These are phyloP conservation scores for Aspergillus sergii DNA, from an alignment of 2,329 filamentous ascomycete species.

Conservation along the genomic window DNA sequence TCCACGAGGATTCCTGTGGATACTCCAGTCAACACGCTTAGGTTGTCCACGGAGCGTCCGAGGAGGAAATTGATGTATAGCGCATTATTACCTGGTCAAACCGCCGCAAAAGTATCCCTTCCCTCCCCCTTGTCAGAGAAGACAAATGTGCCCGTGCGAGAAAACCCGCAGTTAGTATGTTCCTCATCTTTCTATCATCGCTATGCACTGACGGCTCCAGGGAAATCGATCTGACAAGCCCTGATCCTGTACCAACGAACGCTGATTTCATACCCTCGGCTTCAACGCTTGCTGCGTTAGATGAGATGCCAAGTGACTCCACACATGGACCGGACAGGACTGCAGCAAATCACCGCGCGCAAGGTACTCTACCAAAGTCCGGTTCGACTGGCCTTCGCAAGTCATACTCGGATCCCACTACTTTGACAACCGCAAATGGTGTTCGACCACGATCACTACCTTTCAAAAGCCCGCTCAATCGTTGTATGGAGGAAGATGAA, in stretches of 20 bases:
- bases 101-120: constrained; percentile 16
- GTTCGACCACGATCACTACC: constrained; percentile 18
- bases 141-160: not conserved
- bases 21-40: constrained; percentile 30
- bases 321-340: not conserved
- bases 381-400: constrained; percentile 31
- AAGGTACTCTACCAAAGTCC: not conserved
- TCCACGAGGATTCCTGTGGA: not conserved
- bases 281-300: constrained; percentile 32
- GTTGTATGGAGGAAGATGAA: constrained; percentile 18
- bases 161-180: constrained; percentile 34
- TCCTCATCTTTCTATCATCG: constrained; percentile 1
- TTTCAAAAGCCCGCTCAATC: constrained; percentile 22
- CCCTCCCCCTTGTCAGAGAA: constrained; percentile 11
- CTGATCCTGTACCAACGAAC: constrained; percentile 14
- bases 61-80: constrained; percentile 49
- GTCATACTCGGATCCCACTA: constrained; percentile 38
- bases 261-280: constrained; percentile 31
- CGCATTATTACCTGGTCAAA: constrained; percentile 34
- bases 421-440: constrained; percentile 22
- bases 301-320: constrained; percentile 24
- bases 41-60: constrained; percentile 37
- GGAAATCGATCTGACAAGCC: constrained; percentile 5
- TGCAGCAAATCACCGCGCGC: constrained; percentile 2
- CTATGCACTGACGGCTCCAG: constrained; percentile 14